phyloP scores from a whole-genome alignment of 805 yeast genomes.

The Candida quercuum region DNA sequence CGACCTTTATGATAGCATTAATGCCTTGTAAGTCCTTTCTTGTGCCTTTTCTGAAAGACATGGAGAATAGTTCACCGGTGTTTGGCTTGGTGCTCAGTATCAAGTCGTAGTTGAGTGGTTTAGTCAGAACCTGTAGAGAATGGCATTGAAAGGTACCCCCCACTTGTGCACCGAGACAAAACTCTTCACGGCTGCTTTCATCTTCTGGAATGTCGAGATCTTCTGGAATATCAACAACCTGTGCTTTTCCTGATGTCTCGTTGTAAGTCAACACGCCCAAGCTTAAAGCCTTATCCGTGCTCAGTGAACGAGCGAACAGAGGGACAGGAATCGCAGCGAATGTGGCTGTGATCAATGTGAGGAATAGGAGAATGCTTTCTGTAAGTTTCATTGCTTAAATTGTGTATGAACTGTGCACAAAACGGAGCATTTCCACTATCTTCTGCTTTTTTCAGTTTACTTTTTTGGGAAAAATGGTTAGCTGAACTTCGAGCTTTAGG shows the following conservation, averaged over 20 bases:
- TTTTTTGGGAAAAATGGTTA: no score
- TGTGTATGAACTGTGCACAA: no score
- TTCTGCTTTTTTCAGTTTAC: no score
- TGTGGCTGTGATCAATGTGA: background rate
- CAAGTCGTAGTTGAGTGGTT: slow-evolving; percentile 15
- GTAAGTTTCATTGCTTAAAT: background rate
- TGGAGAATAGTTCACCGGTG: slow-evolving; percentile 15
- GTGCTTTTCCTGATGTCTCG: background rate
- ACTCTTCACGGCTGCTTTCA: slow-evolving; percentile 3
- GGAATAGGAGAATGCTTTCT: background rate
- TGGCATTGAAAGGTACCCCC: slow-evolving; percentile 13
- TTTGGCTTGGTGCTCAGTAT: slow-evolving; percentile 10
- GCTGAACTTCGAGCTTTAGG: no score
- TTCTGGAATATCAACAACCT: background rate
- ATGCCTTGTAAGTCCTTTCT: slow-evolving; percentile 8
- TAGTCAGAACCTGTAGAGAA: slow-evolving; percentile 9
- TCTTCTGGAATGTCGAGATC: background rate
- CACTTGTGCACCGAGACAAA: slow-evolving; percentile 20
- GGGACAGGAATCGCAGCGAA: background rate
- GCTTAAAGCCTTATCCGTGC: background rate
- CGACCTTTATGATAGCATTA: slow-evolving; percentile 6
- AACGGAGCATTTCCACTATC: no score
- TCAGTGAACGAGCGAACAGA: slow-evolving; percentile 2
- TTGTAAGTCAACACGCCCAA: slow-evolving; percentile 3
- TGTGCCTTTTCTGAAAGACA: slow-evolving; percentile 7